Percentiles rank a stretch among this genome's conserved stretches.
phyloP scores from a whole-genome alignment of 345 rosid species.

The Zanthoxylum bungeanum region DNA sequence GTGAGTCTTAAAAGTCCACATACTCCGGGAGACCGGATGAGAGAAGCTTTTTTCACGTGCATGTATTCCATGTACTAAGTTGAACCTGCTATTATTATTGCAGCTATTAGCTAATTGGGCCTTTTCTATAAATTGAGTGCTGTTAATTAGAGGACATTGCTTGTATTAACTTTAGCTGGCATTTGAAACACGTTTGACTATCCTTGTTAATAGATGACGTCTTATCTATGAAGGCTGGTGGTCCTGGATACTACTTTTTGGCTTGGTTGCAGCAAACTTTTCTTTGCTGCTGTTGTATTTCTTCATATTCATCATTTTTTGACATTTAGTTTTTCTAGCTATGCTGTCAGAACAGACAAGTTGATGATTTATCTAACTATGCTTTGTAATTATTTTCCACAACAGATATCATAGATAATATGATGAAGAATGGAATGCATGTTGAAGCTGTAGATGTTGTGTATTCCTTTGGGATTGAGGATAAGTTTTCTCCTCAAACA shows the following conservation, averaged over 20 bases:
- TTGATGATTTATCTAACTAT: neutral
- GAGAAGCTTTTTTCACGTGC: neutral
- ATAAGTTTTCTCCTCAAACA: conserved; percentile 47
- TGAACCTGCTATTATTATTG: neutral
- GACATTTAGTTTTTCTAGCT: neutral
- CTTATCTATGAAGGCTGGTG: neutral
- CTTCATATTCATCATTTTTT: neutral
- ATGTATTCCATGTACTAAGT: neutral
- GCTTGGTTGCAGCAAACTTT: neutral
- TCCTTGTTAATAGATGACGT: neutral
- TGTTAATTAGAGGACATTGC: neutral
- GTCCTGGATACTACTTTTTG: neutral
- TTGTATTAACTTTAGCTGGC: neutral
- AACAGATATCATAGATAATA: conserved; percentile 50
- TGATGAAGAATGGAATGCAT: conserved; percentile 49
- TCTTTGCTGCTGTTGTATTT: neutral
- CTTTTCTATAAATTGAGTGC: neutral
- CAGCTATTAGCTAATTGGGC: neutral
- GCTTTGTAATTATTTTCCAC: conserved; percentile 10
- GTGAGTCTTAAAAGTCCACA: neutral
- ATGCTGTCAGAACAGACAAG: neutral
- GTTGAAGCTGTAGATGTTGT: conserved; percentile 66
- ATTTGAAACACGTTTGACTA: neutral
- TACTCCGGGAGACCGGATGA: neutral
- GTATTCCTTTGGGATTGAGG: conserved; percentile 52